Base-by-base conservation (phyloP, 2,329 filamentous ascomycete genomes). In the Cladosporium halotolerans region DNA sequence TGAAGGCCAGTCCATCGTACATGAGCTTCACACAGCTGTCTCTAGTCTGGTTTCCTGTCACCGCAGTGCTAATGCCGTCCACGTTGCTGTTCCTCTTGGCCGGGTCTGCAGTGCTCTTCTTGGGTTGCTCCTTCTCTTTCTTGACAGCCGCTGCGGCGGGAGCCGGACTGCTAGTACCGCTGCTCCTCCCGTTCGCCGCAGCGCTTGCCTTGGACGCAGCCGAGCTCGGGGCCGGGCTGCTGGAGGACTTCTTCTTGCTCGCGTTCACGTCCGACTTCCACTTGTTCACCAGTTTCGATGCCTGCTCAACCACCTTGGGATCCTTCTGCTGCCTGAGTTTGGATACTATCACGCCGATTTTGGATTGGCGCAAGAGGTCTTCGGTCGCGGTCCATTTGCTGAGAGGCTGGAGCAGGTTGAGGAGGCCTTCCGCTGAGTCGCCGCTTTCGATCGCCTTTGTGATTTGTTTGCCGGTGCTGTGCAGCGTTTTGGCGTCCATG, bases 11-110 rank as follows among this genome's bases (percentile, higher is more conserved):
- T 13, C 91, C 93, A 64, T 99, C 93, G 76, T 97, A 99, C 70
- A 99, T 81, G 41, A 99, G 80, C 46, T 89, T 90, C 58, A 96
- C 84, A 69, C 88, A 95, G 66, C 83, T 86, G 74, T 97, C 88
- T 55, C 93, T 86, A 16, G 81, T 80, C 54, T 78, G 74, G 55
- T 86, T 84, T 45, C 83, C 83, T 13, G 90, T 96, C 49, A 89
- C 81, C 60, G 85, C 82, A 63, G 82, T 81, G 63, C 91, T 84
- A 50, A 96, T 83, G 39, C 85, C 84, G 69, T 97, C 93, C n/a
- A 78, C 79, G 62, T 86, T 85, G 75, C 85, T 88, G 62, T 82
- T 89, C 62, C 93, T 84, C 76, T 90, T 93, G 66, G 91, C 85
- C 2, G 84, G 81, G 57, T 78, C 72, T 40, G 80, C 76, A 61